Evolutionary conservation across 2,329 filamentous ascomycete species (phyloP), one percentile per base, ranked within the genome.

Genomic region (Paraconiothyrium sp.): DNA sequence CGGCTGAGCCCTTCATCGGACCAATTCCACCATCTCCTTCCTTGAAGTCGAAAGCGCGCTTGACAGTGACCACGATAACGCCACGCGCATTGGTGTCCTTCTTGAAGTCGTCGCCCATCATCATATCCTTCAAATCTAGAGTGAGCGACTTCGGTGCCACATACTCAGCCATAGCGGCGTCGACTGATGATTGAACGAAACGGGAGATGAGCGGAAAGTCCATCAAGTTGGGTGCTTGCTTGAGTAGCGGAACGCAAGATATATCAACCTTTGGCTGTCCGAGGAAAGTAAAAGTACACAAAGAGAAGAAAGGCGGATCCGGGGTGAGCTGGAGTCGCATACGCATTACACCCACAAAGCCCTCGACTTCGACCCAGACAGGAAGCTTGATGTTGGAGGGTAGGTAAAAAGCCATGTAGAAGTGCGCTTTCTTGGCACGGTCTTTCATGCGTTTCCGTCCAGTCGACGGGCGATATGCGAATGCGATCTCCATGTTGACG

Each of bases 21-120:
- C 87, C 88, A 37, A 92, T 79, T 0, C 85, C 84, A 5, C 85
- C 82, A 73, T 93, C 91, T 2, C 89, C 90, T 73, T 89, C 85
- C 71, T 91, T 92, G 80, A 93, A 92, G 39, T 87, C 89, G 46
- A 85, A 86, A 0, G 90, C 91, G 27, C 84, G 83, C 70, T 89
- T 88, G 73, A 93, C 89, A 47, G 84, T 85, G 10, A 92, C 83
- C 65, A 90, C 83, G 1, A 93, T 73, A 1, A 92, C 84, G 20
- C 91, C 90, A 35, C 86, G 83, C 2, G 87, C 84, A 34, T 79
- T 78, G 0, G 90, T 92, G 64, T 93, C 90, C 72, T 92, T 92
- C 76, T 92, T 93, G 80, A 90, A 92, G 69, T 93, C 90, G 60
- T 92, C 90, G 4, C 91, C 91, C 8, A 91, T 85, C 13, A 93